Base-by-base conservation (phyloP, 2,329 filamentous ascomycete genomes). In the Phyllosticta citrichinensis region DNA sequence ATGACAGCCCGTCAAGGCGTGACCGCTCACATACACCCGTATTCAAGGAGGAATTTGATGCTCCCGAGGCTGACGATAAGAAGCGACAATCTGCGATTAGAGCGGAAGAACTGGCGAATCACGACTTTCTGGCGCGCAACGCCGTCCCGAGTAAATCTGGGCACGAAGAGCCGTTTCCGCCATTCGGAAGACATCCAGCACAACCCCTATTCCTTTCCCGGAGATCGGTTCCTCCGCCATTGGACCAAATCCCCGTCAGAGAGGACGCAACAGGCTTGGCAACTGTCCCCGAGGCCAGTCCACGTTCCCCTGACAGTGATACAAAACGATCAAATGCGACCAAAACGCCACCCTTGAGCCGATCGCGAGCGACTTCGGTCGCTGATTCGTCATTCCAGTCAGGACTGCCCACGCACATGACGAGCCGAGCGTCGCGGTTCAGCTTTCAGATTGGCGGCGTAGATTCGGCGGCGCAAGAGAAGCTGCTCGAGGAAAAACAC, bases 361-460 rank as follows among this genome's bases (percentile, higher is more conserved):
- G 72, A 6, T 74, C 73, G 55, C 63, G 73, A 64, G 71, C 72
- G 5, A 70, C 72, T 6, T 75, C 73, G 1, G 65, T 73, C 19
- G 70, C 69, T 14, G 73, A 75, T 56, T 68, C 70, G 8, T 68
- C 68, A 1, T 74, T 71, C 53, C 66, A 69, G 30, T 69, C 72
- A 20, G 72, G 73, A 12, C 62, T 75, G 11, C 77, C 76, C 4
- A 72, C 75, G 54, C 77, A 79, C 64, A 70, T 77, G 54, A 74
- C 72, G 3, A 91, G 88, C 70, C 89, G 86, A 11, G 89, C 88
- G 0, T 91, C 87, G 0, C 80, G 89, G 14, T 92, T 93, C 69
- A 92, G 88, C 67, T 93, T 93, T 68, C 88, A 92, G 68, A 89
- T 91, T 79, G 82, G 86, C 17, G 87, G 86, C 5, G 83, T 83